Evolutionary conservation across 108 stramenopile genomes (phyloP), one percentile per base, ranked within the genome.

Genomic region (Nitzschia inconspicua): DNA sequence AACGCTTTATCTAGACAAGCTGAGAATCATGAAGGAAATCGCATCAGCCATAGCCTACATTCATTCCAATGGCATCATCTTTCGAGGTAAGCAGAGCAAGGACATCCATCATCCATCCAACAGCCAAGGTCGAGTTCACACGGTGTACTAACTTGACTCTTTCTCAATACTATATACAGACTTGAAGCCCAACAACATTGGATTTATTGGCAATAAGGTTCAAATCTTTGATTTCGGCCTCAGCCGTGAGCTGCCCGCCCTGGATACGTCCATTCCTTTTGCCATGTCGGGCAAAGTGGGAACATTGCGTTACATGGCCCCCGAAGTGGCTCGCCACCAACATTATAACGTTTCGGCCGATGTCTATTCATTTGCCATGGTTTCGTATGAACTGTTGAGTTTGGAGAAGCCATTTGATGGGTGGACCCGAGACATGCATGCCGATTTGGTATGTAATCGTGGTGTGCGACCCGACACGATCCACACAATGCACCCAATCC

Each of bases 141-240:
- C n/a, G n/a, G n/a, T n/a, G n/a, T n/a, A n/a, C n/a, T n/a, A n/a
- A n/a, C n/a, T n/a, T n/a, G n/a, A n/a, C n/a, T n/a, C n/a, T n/a
- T n/a, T n/a, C n/a, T n/a, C n/a, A 72, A 76, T 0, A n/a, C n/a
- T n/a, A n/a, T n/a, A n/a, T n/a, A n/a, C n/a, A n/a, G 86, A 84
- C 63, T 51, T 85, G 53, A 85, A 85, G 37, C 76, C 78, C 22
- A 64, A 68, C 47, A 76, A 81, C 61, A 79, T 85, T 55, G 72
- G 83, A 14, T 87, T 92, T 65, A 70, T 86, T 23, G 74, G 68
- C 3, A 86, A 86, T 29, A 73, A 63, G 42, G 87, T 88, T 0
- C 88, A 92, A 51, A 72, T 92, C 28, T 86, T 88, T 42, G 91
- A 92, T 65, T 92, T 92, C 57, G 91, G 91, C 2, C 58, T 92